Evolutionary conservation across 495 filamentous ascomycete genomes (phyloP), one percentile per base, ranked within the genome.

Genomic region (Hypoxylon intermedium): DNA sequence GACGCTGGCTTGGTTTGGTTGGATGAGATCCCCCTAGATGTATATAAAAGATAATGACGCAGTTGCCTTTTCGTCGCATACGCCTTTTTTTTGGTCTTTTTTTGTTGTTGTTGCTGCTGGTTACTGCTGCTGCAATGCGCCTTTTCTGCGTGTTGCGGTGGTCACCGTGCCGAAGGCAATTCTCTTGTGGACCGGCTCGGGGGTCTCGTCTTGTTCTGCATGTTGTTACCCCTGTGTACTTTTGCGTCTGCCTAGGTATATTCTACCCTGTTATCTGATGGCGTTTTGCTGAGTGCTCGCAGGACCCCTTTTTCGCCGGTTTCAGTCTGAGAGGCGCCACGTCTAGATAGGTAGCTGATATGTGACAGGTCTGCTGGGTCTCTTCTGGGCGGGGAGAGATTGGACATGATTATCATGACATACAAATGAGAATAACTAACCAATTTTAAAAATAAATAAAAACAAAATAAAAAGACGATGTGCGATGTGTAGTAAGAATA

Each of bases 321-420:
- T 37, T 60, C 46, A 56, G 38, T 41, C 52, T 48, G 20, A 51
- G 43, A 53, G 16, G 40, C 47, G 46, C 40, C 28, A 53, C 53
- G 18, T 44, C 24, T 7, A 26, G 4, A 3, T 26, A n/a, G n/a
- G 5, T 24, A 51, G 4, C 3, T 60, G 62, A 65, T 65, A 65
- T 60, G 20, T 65, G 62, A 65, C 62, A 65, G 26, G 56, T 60
- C 56, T 57, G 21, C 9, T 54, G 30, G 44, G 24, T 56, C 16
- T 55, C 51, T 43, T 44, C 36, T 59, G 34, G 37, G 26, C 16
- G 44, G 16, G 18, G 13, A 21, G 46, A 26, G 28, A 28, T 9
- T 20, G 18, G 57, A 9, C 19, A 37, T 26, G 38, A 52, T 36
- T 47, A 9, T 37, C 47, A 42, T 16, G n/a, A n/a, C n/a, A n/a